Percentiles rank a stretch among this genome's conserved stretches.
Conservation (phyloP, 257 asterid genomes). For the Solanum bulbocastanum region DNA sequence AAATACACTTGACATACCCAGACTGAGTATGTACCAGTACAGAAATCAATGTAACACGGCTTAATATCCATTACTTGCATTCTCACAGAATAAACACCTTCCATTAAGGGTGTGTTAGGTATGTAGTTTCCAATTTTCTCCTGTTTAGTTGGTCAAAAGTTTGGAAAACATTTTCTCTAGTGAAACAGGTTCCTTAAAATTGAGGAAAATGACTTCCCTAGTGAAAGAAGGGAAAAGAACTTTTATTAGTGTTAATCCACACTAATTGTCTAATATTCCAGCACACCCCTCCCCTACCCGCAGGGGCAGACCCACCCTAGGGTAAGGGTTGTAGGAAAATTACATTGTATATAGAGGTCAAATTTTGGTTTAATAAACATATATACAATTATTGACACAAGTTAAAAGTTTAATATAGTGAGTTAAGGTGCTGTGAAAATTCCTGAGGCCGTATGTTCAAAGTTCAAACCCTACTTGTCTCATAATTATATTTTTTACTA, state of each 20-base stretch:
- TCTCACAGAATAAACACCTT: not conserved
- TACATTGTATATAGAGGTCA: not conserved
- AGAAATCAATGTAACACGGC: not conserved
- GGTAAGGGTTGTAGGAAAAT: not conserved
- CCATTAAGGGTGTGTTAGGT: not conserved
- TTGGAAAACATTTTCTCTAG: not conserved
- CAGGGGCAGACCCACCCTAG: not conserved
- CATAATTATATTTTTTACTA: not conserved
- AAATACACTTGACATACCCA: not conserved
- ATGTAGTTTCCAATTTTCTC: not conserved
- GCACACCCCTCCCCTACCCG: not conserved
- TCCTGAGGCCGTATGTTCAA: not conserved
- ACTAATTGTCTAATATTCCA: not conserved
- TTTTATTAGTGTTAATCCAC: not conserved
- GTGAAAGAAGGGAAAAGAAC: not conserved
- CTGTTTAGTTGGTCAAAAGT: not conserved
- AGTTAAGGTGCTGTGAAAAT: not conserved
- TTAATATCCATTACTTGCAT: not conserved
- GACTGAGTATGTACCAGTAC: not conserved
- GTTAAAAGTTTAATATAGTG: not conserved
- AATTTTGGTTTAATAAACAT: not conserved
- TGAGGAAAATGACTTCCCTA: not conserved
- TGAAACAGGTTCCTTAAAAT: not conserved
- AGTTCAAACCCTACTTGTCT: not conserved
- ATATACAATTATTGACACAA: not conserved